Conservation (phyloP, 306 rosid genomes). For the Hippophae gyantsensis region DNA sequence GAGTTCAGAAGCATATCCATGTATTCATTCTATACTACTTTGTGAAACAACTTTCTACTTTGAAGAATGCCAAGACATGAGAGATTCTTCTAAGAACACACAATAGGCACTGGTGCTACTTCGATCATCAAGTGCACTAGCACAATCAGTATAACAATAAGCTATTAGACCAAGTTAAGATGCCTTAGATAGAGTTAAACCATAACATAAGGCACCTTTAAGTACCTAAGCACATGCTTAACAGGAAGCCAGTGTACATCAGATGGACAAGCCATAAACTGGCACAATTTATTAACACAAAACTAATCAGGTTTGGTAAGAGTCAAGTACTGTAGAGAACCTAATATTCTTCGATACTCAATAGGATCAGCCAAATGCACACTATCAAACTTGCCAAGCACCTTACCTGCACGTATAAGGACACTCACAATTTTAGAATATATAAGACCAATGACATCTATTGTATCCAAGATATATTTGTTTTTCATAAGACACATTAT, state of each 20-base stretch:
- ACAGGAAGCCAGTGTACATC: background rate
- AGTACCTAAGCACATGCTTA: background rate
- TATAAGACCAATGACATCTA: too few relatives aligned
- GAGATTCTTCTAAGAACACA: background rate
- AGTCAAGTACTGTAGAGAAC: background rate
- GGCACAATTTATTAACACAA: background rate
- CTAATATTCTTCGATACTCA: background rate
- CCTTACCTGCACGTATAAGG: background rate
- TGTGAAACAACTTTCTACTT: background rate
- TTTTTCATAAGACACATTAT: too few relatives aligned
- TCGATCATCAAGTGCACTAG: background rate
- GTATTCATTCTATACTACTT: background rate
- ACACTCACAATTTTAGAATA: background rate
- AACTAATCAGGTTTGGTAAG: background rate
- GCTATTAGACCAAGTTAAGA: background rate
- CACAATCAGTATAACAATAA: background rate
- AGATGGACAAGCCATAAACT: background rate
- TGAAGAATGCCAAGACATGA: background rate
- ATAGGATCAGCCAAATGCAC: background rate
- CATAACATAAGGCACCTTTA: background rate
- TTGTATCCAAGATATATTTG: background rate
- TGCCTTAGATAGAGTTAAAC: background rate
- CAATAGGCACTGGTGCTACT: background rate
- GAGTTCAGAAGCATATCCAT: background rate
- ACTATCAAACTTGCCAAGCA: background rate